These are phyloP conservation scores for Oryza rufipogon DNA, from an alignment of 176 grass and related monocot species.

Conservation along the genomic window DNA sequence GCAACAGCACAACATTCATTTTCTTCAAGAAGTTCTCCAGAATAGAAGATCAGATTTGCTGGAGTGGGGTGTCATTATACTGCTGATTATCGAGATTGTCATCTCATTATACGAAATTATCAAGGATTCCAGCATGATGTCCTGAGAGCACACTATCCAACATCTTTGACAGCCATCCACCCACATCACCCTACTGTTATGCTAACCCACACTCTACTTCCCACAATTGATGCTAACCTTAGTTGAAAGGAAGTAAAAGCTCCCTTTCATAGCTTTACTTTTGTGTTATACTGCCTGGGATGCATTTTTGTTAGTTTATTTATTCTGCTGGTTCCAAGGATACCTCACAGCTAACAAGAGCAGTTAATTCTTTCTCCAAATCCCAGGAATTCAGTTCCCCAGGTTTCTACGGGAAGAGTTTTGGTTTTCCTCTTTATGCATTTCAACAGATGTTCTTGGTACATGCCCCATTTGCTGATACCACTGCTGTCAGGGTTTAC, in stretches of 20 bases:
- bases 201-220: constrained; percentile 3
- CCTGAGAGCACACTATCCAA: constrained; percentile 48
- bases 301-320: constrained; percentile 11
- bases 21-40: constrained; percentile 96
- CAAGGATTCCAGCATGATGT: constrained; percentile 68
- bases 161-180: not conserved
- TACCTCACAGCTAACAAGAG: constrained; percentile 4
- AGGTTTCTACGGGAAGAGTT: not conserved
- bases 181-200: not conserved
- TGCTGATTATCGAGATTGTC: constrained; percentile 74
- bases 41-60: constrained; percentile 83
- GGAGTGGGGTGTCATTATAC: constrained; percentile 84
- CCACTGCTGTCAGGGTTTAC: not conserved
- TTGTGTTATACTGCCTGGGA: not conserved
- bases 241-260: constrained; percentile 18
- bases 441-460: not conserved
- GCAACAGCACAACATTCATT: constrained; percentile 93
- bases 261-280: not conserved
- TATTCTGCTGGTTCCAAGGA: constrained; percentile 9
- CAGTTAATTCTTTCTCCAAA: constrained; percentile 14
- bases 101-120: constrained; percentile 83
- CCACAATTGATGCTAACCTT: constrained; percentile 31
- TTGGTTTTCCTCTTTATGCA: not conserved
- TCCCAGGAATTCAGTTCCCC: not conserved
- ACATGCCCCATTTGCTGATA: not conserved